phyloP scores from a whole-genome alignment of 169 alveolate genomes.

The Plasmodium blacklocki region DNA sequence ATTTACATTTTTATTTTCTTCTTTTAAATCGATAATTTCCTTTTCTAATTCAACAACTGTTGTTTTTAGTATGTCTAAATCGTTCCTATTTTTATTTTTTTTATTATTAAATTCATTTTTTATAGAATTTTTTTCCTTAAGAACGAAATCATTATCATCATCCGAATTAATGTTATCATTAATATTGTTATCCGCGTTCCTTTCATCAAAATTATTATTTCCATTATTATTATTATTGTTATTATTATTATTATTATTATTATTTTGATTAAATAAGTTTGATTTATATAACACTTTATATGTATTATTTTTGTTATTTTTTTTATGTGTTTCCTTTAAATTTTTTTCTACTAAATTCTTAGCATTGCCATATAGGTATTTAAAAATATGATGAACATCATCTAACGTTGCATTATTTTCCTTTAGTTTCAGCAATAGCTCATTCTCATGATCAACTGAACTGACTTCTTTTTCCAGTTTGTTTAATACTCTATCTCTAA shows the following conservation, averaged over 20 bases:
- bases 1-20: conserved; percentile 70
- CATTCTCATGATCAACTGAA: conserved; percentile 64
- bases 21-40: conserved; percentile 61
- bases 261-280: too few relatives aligned
- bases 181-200: too few relatives aligned
- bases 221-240: neutral
- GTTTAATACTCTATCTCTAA: conserved; percentile 60
- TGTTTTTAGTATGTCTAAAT: conserved; percentile 43
- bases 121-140: neutral
- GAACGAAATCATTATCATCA: neutral
- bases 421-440: conserved; percentile 31
- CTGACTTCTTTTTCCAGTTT: conserved; percentile 73
- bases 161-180: too few relatives aligned
- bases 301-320: too few relatives aligned
- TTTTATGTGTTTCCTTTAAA: conserved; percentile 15
- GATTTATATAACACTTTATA: too few relatives aligned
- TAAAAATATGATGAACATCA: conserved; percentile 63
- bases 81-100: conserved; percentile 23
- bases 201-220: neutral
- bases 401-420: conserved; percentile 26
- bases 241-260: too few relatives aligned
- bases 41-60: conserved; percentile 66
- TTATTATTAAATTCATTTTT: conserved; percentile 7
- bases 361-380: conserved; percentile 25
- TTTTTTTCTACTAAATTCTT: conserved; percentile 2